Conservation (phyloP, 768 basidiomycete species). For the Russula brevipes region DNA sequence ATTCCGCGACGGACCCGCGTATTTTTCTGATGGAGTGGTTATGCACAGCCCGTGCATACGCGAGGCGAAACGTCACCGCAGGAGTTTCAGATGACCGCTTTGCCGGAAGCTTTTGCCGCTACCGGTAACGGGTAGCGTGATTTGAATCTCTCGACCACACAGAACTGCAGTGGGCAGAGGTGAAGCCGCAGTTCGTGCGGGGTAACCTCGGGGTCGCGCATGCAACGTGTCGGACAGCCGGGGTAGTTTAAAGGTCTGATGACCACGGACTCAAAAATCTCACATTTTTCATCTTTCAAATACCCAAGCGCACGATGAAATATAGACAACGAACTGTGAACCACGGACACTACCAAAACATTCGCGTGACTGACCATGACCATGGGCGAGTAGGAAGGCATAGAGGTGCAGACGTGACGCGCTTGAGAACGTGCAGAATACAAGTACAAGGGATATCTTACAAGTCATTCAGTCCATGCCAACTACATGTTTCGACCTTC, state of each 20-base stretch:
- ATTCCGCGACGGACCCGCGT: slow-evolving; percentile 23
- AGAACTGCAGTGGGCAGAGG: not conserved
- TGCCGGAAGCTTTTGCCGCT: slow-evolving; percentile 20
- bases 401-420: not conserved
- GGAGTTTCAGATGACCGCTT: not conserved
- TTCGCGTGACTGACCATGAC: not conserved
- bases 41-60: slow-evolving; percentile 5
- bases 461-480: slow-evolving; percentile 18
- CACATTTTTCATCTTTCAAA: slow-evolving; percentile 1
- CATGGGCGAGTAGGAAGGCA: not conserved
- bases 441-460: slow-evolving; percentile 23
- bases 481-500: slow-evolving; percentile 21
- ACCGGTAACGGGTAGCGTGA: not conserved
- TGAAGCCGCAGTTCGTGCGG: not conserved
- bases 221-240: not conserved
- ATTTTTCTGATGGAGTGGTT: slow-evolving; percentile 13
- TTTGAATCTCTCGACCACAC: not conserved
- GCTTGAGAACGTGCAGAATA: slow-evolving; percentile 13
- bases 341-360: not conserved
- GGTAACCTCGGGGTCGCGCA: not conserved
- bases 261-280: not conserved
- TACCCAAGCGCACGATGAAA: not conserved
- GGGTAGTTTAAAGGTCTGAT: not conserved
- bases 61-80: slow-evolving; percentile 16
- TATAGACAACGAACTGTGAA: slow-evolving; percentile 13